Percentiles rank a stretch among this genome's conserved stretches.
Evolutionary conservation across 148 eudicot genomes (phyloP).

Genomic region (Rhododendron griersonianum): DNA sequence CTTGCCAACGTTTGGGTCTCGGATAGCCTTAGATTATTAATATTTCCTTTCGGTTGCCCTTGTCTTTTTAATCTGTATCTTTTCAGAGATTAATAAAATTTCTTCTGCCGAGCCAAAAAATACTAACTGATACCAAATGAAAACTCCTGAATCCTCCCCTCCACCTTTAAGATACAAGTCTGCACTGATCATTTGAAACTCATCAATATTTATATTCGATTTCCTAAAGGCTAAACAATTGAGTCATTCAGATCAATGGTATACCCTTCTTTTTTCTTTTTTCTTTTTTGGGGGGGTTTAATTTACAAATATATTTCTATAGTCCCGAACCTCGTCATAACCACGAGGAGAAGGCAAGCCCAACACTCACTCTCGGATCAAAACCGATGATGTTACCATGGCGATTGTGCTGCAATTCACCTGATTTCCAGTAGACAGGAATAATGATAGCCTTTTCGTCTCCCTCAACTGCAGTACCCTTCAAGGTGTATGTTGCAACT

Average conservation of each 20-base stretch:
- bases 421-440: neutral
- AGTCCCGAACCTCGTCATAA: neutral
- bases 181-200: neutral
- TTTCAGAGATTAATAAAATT: no score
- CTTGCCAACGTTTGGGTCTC: no score
- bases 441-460: neutral
- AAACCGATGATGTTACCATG: neutral
- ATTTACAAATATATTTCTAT: neutral
- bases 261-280: no score
- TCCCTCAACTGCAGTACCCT: neutral
- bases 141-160: neutral
- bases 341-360: neutral
- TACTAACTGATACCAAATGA: neutral
- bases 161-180: neutral
- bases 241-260: neutral
- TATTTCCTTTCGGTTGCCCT: no score
- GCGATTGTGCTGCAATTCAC: neutral
- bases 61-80: no score
- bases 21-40: no score
- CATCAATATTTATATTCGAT: neutral
- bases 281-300: neutral
- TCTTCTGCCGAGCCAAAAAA: no score
- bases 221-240: neutral
- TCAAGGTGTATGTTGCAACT: slow-evolving; percentile 4
- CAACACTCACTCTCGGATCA: neutral